Base-by-base conservation (phyloP, 2,329 filamentous ascomycete genomes). In the Colletotrichum sp. region DNA sequence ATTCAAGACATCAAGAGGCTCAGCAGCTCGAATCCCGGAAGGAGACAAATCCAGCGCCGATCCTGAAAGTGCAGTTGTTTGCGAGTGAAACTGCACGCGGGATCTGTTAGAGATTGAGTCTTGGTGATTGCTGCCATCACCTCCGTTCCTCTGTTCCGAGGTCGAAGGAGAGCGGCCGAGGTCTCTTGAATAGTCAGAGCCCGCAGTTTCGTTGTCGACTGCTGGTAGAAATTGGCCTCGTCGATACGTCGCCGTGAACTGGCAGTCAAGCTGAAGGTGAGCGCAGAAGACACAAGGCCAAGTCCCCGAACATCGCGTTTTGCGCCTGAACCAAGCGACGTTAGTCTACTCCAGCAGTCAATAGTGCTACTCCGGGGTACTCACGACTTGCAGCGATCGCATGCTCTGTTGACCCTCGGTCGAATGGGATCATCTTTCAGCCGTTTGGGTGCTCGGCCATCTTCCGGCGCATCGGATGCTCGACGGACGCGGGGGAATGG, bases 361-460 rank as follows among this genome's bases (percentile, higher is more conserved):
- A 18, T 3, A 13, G 5, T 6, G 5, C 0, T 6, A 12, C 8
- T 12, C 3, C 1, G 14, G 30, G 72, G 30, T 28, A 26, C 71
- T 77, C 21, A 81, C 79, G 77, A 68, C 71, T 80, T 81, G 72
- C 80, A 81, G 8, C 79, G 78, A 72, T 81, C 80, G 34, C 79
- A 81, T 7, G 79, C 80, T 34, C 67, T 65, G n/a, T 48, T 72
- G 21, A 74, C 71, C 21, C 75, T 14, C 30, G 71, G 71, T 4
- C 28, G 71, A n/a, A 67, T 48, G 39, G 57, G 39, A 30, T 69
- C 39, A 4, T 63, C 57, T 16, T 32, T 36, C 30, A 10, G 36
- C 43, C 57, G 10, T 21, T 73, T 69, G 3, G 28, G 4, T 4
- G 57, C 39, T 13, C 39, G 55, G 9, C 26, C 18, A 4, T 57